These are phyloP conservation scores for Saksenaea vasiformis DNA, from an alignment of 371 early-diverging fungal genomes.

Conservation along the genomic window DNA sequence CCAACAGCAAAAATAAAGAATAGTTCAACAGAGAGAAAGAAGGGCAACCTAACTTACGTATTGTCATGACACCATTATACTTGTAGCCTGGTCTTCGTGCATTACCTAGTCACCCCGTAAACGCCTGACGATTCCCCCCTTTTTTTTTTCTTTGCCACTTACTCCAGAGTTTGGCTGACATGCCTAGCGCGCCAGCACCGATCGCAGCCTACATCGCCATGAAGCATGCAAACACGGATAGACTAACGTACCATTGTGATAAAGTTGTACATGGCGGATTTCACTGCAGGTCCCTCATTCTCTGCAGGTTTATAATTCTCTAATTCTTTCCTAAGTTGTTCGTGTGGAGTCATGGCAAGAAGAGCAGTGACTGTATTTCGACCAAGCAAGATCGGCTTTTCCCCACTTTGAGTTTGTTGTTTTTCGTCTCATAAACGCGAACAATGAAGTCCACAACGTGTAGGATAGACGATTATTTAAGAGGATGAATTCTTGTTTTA, in stretches of 20 bases:
- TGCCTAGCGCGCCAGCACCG: slow-evolving; percentile 45
- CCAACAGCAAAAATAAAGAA: not conserved
- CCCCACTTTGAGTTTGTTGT: not conserved
- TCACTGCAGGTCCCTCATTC: slow-evolving; percentile 32
- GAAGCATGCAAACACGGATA: not conserved
- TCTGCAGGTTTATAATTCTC: slow-evolving; percentile 27
- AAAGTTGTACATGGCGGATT: slow-evolving; percentile 40
- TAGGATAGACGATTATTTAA: no score
- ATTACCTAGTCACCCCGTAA: slow-evolving; percentile 9
- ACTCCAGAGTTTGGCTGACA: slow-evolving; percentile 40
- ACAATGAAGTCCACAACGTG: no score
- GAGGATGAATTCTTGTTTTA: not conserved
- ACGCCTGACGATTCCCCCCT: no score
- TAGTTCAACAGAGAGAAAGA: not conserved
- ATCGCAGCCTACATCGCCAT: slow-evolving; percentile 21
- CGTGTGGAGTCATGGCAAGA: slow-evolving; percentile 16
- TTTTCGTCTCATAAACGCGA: not conserved
- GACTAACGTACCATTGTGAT: slow-evolving; percentile 14
- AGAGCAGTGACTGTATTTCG: not conserved
- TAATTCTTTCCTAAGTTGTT: slow-evolving; percentile 32
- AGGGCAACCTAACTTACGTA: slow-evolving; percentile 24
- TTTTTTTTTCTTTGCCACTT: no score
- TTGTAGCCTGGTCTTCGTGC: slow-evolving; percentile 14
- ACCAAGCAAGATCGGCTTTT: no score
- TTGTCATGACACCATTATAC: slow-evolving; percentile 31